These are phyloP conservation scores for Botrytis cinerea DNA, from an alignment of 2,329 filamentous ascomycete species.

Conservation along the genomic window DNA sequence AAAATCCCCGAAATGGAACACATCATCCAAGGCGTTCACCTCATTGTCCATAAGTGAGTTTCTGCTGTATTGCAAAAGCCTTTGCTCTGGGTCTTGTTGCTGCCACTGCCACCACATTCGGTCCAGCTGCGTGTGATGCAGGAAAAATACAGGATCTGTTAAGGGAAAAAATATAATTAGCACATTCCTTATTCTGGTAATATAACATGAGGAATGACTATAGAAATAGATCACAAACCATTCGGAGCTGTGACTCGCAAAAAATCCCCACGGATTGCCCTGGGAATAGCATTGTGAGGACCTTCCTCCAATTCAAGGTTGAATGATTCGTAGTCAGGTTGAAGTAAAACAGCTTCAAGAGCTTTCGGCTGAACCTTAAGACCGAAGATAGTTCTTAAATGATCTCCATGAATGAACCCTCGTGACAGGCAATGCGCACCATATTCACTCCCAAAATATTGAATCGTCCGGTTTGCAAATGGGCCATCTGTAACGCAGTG, in stretches of 20 bases:
- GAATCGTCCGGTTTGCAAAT: constrained; percentile 5
- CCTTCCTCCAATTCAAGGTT: constrained; percentile 3
- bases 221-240: neutral
- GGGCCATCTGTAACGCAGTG: neutral
- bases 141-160: constrained; percentile 44
- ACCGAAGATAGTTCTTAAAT: no score
- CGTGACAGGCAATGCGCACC: neutral
- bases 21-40: constrained; percentile 23
- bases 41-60: no score
- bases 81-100: constrained; percentile 23
- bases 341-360: neutral
- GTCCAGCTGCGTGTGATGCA: constrained; percentile 38
- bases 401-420: neutral
- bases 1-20: constrained; percentile 33
- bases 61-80: constrained; percentile 30
- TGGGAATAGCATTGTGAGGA: constrained; percentile 2
- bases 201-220: no score
- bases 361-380: no score
- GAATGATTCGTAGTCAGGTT: constrained; percentile 2
- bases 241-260: neutral
- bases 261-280: neutral
- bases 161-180: no score
- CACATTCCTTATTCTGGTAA: no score
- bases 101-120: constrained; percentile 43
- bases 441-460: neutral